phyloP scores from a whole-genome alignment of 1,284 basidiomycete species.

The Pseudomicrostroma phylloplanum region DNA sequence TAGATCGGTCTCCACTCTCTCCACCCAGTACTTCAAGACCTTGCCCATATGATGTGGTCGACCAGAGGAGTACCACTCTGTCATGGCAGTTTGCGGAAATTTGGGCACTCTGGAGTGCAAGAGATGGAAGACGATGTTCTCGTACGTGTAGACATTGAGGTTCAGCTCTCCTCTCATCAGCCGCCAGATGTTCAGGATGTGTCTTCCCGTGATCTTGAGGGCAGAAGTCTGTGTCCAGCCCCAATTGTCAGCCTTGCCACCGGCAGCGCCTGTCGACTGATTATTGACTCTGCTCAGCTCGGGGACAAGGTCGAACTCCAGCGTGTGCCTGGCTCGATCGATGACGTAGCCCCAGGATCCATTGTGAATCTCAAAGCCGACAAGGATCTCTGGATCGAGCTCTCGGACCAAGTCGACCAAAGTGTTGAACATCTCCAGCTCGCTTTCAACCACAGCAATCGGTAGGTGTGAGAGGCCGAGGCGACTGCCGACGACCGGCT shows the following conservation, averaged over 20 bases:
- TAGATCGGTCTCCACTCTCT: constrained; percentile 29
- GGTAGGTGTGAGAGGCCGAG: constrained; percentile 35
- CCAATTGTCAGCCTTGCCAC: constrained; percentile 57
- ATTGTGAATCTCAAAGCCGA: constrained; percentile 85
- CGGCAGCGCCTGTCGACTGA: constrained; percentile 31
- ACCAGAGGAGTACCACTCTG: constrained; percentile 61
- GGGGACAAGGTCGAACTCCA: constrained; percentile 46
- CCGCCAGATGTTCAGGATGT: constrained; percentile 87
- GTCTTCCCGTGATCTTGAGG: constrained; percentile 77
- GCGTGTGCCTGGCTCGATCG: constrained; percentile 58
- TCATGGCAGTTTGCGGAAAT: constrained; percentile 65
- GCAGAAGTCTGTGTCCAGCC: constrained; percentile 69
- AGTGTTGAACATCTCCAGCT: constrained; percentile 76
- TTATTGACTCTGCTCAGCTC: constrained; percentile 50
- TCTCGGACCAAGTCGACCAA: constrained; percentile 69
- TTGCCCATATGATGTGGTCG: constrained; percentile 17
- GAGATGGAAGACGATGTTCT: constrained; percentile 66
- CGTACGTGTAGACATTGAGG: constrained; percentile 76
- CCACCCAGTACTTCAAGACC: constrained; percentile 33
- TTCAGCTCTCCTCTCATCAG: constrained; percentile 79
- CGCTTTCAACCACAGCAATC: constrained; percentile 62
- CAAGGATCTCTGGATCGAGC: constrained; percentile 82
- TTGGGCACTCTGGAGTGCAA: constrained; percentile 58
- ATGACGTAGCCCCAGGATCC: constrained; percentile 84
- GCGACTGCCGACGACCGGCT: constrained; percentile 14